Conservation (phyloP, 306 rosid species). For the Quercus ilex region DNA sequence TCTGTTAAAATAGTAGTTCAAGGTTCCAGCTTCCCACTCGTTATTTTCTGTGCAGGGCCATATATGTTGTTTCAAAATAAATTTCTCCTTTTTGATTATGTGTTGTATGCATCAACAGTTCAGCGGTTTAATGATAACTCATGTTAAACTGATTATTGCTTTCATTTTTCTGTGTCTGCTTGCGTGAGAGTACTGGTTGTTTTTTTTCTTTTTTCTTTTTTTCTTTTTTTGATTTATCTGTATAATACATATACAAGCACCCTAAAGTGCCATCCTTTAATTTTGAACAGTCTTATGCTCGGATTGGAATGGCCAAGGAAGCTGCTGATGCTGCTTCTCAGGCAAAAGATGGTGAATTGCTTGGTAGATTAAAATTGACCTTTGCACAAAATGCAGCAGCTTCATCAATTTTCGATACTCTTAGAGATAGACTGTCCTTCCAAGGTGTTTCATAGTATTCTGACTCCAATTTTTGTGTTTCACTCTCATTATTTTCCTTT, state of each 20-base stretch:
- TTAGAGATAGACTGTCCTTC: conserved; percentile 74
- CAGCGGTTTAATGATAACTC: neutral
- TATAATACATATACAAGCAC: neutral
- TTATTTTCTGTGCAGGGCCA: neutral
- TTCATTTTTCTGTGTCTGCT: neutral
- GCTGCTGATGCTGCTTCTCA: conserved; percentile 98
- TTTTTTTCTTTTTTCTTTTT: neutral
- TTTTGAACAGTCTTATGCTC: conserved; percentile 76
- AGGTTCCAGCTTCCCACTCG: neutral
- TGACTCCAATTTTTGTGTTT: neutral
- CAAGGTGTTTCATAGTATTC: conserved; percentile 62
- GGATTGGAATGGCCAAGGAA: conserved; percentile 96
- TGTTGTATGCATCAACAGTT: neutral
- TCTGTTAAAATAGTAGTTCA: neutral
- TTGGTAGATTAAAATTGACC: conserved; percentile 78
- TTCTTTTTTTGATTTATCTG: neutral
- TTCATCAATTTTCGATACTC: conserved; percentile 79
- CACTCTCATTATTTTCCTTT: neutral
- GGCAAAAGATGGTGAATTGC: conserved; percentile 91
- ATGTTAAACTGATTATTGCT: neutral
- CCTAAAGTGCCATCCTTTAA: neutral
- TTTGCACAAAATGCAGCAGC: conserved; percentile 85
- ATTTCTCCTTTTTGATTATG: neutral
- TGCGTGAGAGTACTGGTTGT: neutral
- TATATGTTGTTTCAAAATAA: neutral